These are phyloP conservation scores for Cyclocybe aegerita DNA, from an alignment of 768 basidiomycete species.

Conservation along the genomic window DNA sequence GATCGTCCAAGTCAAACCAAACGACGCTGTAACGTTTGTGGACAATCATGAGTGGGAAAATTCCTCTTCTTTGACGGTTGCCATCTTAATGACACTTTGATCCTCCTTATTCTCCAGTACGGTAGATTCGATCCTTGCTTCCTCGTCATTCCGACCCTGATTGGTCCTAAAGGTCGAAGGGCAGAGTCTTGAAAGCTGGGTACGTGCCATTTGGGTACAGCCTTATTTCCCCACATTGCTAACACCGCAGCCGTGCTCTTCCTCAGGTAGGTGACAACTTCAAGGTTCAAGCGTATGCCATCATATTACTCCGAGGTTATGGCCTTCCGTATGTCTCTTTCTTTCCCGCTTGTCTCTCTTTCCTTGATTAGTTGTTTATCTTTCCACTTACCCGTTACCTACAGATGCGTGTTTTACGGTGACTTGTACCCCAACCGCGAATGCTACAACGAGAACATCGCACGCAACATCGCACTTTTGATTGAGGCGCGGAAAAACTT, in stretches of 20 bases:
- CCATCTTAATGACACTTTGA: conserved; percentile 5
- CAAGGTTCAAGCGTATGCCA: conserved; percentile 80
- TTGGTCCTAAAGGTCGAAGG: conserved; percentile 45
- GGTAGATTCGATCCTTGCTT: conserved; percentile 29
- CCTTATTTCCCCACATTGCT: conserved; percentile 9
- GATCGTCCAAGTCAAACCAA: conserved; percentile 64
- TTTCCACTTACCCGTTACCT: not conserved
- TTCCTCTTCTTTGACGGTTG: conserved; percentile 1
- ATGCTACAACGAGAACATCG: conserved; percentile 55
- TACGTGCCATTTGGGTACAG: conserved; percentile 27
- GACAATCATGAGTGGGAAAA: conserved; percentile 85
- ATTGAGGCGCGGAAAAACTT: conserved; percentile 62
- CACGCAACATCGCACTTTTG: conserved; percentile 51
- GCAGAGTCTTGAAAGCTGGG: conserved; percentile 83
- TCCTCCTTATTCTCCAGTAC: conserved; percentile 43
- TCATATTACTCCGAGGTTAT: conserved; percentile 67
- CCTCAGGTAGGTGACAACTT: conserved; percentile 65
- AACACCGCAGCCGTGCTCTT: not conserved
- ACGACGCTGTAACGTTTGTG: conserved; percentile 87
- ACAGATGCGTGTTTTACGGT: conserved; percentile 85
- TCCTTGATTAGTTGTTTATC: not conserved
- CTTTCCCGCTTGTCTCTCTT: not conserved
- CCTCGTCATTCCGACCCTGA: too few species aligned
- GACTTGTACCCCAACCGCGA: conserved; percentile 75
- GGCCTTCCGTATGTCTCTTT: conserved; percentile 68